Evolutionary conservation across 75 land plant genomes (phyloP).

Genomic region (Cupressus sempervirens): DNA sequence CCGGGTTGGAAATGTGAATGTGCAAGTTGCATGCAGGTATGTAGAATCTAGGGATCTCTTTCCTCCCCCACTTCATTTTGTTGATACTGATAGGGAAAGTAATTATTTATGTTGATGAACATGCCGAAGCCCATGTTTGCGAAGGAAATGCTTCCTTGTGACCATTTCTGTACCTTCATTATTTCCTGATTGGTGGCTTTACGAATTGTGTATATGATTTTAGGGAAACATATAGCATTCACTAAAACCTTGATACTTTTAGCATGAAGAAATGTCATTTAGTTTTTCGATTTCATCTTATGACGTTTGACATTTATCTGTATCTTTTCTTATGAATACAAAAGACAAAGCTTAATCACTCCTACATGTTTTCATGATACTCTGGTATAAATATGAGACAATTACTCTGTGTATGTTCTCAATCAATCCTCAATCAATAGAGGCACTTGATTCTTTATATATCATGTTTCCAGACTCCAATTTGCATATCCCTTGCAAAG

Average conservation of each 20-base stretch:
- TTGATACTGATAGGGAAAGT: background rate
- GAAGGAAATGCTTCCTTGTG: background rate
- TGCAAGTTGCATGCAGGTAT: conserved; percentile 47
- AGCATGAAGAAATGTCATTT: background rate
- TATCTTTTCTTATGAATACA: background rate
- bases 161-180: background rate
- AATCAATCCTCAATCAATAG: background rate
- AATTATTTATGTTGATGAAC: background rate
- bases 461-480: background rate
- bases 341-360: background rate
- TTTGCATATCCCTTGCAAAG: background rate
- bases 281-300: background rate
- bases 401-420: background rate
- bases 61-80: background rate
- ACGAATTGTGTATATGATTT: background rate
- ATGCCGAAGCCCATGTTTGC: background rate
- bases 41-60: background rate
- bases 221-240: background rate
- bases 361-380: background rate
- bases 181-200: background rate
- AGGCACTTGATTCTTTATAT: background rate
- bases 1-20: conserved; percentile 63
- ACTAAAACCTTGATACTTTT: background rate
- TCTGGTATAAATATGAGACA: background rate
- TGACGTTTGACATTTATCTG: background rate